phyloP scores from a whole-genome alignment of 495 filamentous ascomycete genomes.

The Astrothelium macrocarpum region DNA sequence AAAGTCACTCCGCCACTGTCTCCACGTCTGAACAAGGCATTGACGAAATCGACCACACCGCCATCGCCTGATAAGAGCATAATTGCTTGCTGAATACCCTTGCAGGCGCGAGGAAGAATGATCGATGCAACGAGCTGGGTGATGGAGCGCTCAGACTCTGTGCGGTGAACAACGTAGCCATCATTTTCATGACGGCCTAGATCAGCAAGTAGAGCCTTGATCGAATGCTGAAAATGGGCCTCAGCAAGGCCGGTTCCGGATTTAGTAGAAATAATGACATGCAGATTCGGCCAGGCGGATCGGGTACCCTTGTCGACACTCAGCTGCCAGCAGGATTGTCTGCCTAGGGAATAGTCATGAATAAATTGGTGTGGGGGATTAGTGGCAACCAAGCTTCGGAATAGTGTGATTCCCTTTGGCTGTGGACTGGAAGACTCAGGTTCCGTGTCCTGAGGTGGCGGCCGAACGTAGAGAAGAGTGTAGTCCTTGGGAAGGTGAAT shows the following conservation, averaged over 20 bases:
- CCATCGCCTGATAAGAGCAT: conserved; percentile 82
- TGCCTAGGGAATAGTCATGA: conserved; percentile 13
- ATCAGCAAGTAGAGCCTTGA: conserved; percentile 48
- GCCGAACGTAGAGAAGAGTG: conserved; percentile 12
- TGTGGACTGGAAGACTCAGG: neutral
- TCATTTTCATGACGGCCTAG: conserved; percentile 30
- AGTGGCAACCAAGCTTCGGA: conserved; percentile 13
- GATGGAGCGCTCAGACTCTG: conserved; percentile 49
- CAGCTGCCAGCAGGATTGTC: conserved; percentile 14
- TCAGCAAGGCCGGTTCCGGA: conserved; percentile 60
- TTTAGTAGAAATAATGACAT: conserved; percentile 61
- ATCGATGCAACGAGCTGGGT: conserved; percentile 45
- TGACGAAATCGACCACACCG: conserved; percentile 67
- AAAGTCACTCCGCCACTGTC: neutral
- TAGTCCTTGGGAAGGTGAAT: conserved; percentile 10
- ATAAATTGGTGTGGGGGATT: conserved; percentile 14
- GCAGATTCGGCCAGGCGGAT: conserved; percentile 30
- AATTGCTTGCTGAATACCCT: conserved; percentile 46
- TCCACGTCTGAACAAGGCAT: conserved; percentile 40
- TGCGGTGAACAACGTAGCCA: conserved; percentile 46
- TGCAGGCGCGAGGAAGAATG: conserved; percentile 40
- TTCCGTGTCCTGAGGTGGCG: neutral
- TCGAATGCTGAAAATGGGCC: conserved; percentile 43
- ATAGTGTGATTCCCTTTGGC: neutral
- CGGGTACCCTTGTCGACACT: conserved; percentile 5